phyloP scores from a whole-genome alignment of 208 protist species.

The Strigomonas culicis region DNA sequence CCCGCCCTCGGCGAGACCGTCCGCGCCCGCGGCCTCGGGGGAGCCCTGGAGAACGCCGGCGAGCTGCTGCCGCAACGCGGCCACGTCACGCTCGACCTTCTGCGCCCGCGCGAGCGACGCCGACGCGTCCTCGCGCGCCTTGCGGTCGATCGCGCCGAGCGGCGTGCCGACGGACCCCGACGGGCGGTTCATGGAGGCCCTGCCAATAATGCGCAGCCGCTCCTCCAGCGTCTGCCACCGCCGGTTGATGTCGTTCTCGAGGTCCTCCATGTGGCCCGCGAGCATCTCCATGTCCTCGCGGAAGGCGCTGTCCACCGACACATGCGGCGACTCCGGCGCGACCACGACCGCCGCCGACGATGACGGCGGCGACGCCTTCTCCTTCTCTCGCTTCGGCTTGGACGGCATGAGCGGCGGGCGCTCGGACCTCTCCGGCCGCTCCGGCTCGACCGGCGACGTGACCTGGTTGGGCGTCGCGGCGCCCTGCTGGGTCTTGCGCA shows the following conservation, averaged over 20 bases:
- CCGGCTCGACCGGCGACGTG: not conserved
- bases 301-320: slow-evolving; percentile 25
- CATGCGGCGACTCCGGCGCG: not conserved
- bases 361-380: no score
- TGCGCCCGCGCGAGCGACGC: slow-evolving; percentile 81
- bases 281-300: slow-evolving; percentile 53
- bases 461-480: not conserved
- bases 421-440: not conserved
- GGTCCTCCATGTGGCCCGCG: slow-evolving; percentile 52
- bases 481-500: slow-evolving; percentile 20
- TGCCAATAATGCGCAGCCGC: slow-evolving; percentile 78
- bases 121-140: slow-evolving; percentile 82
- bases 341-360: not conserved
- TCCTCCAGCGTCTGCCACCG: slow-evolving; percentile 82
- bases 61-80: slow-evolving; percentile 36
- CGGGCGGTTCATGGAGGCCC: slow-evolving; percentile 54
- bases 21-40: not conserved
- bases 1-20: not conserved
- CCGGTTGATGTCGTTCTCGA: slow-evolving; percentile 68
- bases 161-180: not conserved
- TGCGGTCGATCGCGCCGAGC: slow-evolving; percentile 58
- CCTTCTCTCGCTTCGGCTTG: not conserved
- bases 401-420: no score
- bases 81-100: slow-evolving; percentile 73
- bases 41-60: not conserved